Evolutionary conservation across 2,329 filamentous ascomycete species (phyloP).

Genomic region (Cladosporium sp.): DNA sequence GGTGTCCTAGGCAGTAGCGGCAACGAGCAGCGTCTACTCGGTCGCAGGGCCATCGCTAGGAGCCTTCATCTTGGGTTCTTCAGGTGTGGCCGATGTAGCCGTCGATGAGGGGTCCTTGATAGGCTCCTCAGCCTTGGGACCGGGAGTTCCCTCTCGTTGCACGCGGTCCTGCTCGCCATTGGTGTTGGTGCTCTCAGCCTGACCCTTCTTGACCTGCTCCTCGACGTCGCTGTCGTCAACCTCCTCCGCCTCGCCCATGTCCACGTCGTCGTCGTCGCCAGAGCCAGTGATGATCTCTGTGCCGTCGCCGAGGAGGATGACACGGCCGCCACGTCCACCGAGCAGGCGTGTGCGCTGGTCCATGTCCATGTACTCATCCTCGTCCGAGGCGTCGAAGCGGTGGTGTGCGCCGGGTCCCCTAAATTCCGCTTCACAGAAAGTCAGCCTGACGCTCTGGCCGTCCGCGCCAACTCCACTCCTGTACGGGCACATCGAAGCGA

Average conservation of each 20-base stretch:
- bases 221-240: slow-evolving; percentile 80
- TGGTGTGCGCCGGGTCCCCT: slow-evolving; percentile 48
- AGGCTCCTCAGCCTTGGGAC: slow-evolving; percentile 37
- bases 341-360: slow-evolving; percentile 63
- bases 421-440: slow-evolving; percentile 42
- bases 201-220: slow-evolving; percentile 72
- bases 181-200: slow-evolving; percentile 29
- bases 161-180: slow-evolving; percentile 6
- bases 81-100: slow-evolving; percentile 20
- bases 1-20: not conserved
- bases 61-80: slow-evolving; percentile 27
- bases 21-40: slow-evolving; percentile 7
- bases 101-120: slow-evolving; percentile 15
- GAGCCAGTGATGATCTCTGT: slow-evolving; percentile 81
- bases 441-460: slow-evolving; percentile 21
- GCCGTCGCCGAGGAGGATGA: slow-evolving; percentile 93
- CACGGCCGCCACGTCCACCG: slow-evolving; percentile 71
- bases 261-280: slow-evolving; percentile 78
- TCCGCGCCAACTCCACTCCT: slow-evolving; percentile 13
- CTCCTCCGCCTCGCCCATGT: slow-evolving; percentile 58
- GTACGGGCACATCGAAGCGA: slow-evolving; percentile 13
- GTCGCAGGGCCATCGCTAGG: slow-evolving; percentile 17
- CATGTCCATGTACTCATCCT: slow-evolving; percentile 69
- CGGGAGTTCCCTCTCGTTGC: slow-evolving; percentile 49
- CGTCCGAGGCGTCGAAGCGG: slow-evolving; percentile 46